These are phyloP conservation scores for Eucalyptus viminalis DNA, from an alignment of 345 rosid species.

Conservation along the genomic window DNA sequence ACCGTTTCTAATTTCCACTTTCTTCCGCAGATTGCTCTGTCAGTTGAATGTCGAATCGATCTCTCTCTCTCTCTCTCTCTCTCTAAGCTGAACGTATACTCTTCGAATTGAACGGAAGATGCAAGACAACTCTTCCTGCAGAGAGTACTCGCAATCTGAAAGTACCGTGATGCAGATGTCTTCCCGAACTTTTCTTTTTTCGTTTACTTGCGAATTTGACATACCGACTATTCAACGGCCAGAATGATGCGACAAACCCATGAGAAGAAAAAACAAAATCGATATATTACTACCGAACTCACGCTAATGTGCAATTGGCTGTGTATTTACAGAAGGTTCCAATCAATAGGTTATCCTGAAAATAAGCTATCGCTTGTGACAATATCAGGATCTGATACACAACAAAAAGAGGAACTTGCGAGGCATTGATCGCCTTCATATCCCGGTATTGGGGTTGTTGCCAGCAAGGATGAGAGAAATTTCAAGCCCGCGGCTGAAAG, in stretches of 20 bases:
- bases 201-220: background rate
- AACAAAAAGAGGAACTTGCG: background rate
- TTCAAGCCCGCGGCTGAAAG: slow-evolving; percentile 88
- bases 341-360: background rate
- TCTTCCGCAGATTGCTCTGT: background rate
- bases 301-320: background rate
- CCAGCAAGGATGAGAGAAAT: slow-evolving; percentile 97
- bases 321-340: background rate
- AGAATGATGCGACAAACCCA: background rate
- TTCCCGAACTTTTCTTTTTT: background rate
- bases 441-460: slow-evolving; percentile 63
- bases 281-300: background rate
- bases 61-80: background rate
- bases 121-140: background rate
- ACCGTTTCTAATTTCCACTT: background rate
- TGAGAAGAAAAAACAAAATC: background rate
- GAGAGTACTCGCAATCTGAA: background rate
- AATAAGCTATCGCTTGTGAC: background rate
- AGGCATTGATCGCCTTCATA: background rate
- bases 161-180: background rate
- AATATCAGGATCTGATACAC: background rate
- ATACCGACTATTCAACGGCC: background rate
- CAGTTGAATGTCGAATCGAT: background rate
- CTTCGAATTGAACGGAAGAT: background rate
- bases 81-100: background rate